A percentile compares a stretch with the other conserved stretches of the same genome.
phyloP scores from a whole-genome alignment of 441 rosid species.

The Gossypium schwendimanii region DNA sequence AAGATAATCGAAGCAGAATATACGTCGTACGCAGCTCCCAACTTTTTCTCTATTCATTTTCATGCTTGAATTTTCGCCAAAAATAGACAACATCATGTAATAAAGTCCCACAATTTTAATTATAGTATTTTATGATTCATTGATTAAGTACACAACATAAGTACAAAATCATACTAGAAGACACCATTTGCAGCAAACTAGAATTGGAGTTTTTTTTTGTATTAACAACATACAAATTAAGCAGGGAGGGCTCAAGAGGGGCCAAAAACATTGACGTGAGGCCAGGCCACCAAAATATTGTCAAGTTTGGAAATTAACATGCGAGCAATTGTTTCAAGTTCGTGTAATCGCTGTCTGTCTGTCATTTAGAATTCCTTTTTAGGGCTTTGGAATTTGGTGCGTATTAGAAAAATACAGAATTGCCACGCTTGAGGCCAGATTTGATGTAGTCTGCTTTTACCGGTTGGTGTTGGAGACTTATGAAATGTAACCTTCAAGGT shows the following conservation, averaged over 20 bases:
- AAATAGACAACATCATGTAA: not conserved
- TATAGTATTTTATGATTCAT: not conserved
- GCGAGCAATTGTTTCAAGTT: not conserved
- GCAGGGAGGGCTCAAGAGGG: not conserved
- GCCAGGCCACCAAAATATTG: not conserved
- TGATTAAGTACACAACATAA: not conserved
- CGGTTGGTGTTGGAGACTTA: not conserved
- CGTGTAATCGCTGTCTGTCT: constrained; percentile 19
- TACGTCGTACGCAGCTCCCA: not conserved
- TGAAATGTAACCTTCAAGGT: constrained; percentile 15
- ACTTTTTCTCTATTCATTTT: constrained; percentile 1
- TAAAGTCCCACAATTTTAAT: not conserved
- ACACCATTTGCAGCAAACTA: not conserved
- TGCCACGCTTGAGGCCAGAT: not conserved
- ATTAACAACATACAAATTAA: not conserved
- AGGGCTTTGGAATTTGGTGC: constrained; percentile 18
- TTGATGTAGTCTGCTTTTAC: not conserved
- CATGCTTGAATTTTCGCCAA: constrained; percentile 9
- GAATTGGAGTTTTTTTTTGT: too few relatives aligned
- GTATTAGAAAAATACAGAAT: not conserved
- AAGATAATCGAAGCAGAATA: not conserved
- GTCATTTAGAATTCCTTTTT: not conserved
- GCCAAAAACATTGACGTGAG: constrained; percentile 11
- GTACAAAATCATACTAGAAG: constrained; percentile 1
- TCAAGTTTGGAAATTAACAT: not conserved